A percentile compares a stretch with the other conserved stretches of the same genome.
Conservation (phyloP, 768 basidiomycete species). For the Russula virescens region DNA sequence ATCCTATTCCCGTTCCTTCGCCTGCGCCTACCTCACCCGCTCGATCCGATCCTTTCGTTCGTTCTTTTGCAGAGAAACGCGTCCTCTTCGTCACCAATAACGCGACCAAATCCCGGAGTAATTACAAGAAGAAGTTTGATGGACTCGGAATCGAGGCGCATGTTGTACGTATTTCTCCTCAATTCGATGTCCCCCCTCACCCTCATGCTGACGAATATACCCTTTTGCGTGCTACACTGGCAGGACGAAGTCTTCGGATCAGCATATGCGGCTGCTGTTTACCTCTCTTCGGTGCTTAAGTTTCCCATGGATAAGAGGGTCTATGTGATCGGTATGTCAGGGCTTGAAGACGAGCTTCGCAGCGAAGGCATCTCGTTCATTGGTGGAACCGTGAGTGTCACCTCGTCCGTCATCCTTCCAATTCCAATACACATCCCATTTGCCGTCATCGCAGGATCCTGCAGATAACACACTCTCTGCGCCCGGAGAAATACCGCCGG, state of each 20-base stretch:
- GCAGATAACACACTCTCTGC: constrained; percentile 69
- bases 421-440: constrained; percentile 11
- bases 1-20: constrained; percentile 2
- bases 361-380: constrained; percentile 74
- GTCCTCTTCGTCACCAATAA: constrained; percentile 97
- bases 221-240: not conserved
- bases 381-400: constrained; percentile 74
- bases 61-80: constrained; percentile 38
- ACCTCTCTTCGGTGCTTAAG: constrained; percentile 83
- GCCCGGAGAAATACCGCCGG: constrained; percentile 67
- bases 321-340: constrained; percentile 90
- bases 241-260: constrained; percentile 98
- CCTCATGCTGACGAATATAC: not conserved
- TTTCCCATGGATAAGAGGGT: constrained; percentile 90
- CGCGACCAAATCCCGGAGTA: constrained; percentile 84
- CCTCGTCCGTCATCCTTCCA: constrained; percentile 6
- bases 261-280: constrained; percentile 78
- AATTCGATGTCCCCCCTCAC: not conserved
- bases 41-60: constrained; percentile 9
- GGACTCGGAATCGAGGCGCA: constrained; percentile 77
- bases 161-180: constrained; percentile 52
- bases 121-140: constrained; percentile 90
- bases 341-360: constrained; percentile 89
- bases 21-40: constrained; percentile 10
- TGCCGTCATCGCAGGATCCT: constrained; percentile 56